Percentiles rank a stretch among this genome's conserved stretches.
Evolutionary conservation across 1,139 yeast species (phyloP).

Genomic region (Geotrichum cucujoidarum): DNA sequence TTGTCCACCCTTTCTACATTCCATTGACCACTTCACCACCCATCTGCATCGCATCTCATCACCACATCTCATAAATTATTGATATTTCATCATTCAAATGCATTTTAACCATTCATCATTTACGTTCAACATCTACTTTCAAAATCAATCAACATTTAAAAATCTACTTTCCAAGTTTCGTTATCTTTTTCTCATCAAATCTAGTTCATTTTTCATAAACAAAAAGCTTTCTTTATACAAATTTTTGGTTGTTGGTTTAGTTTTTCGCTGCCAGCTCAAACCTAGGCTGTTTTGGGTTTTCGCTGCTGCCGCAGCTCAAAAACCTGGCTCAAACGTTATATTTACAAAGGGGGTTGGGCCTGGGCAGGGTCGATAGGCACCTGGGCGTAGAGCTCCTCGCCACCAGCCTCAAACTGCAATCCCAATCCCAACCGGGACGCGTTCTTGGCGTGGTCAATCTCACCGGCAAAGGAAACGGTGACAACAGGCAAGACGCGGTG

Average conservation of each 20-base stretch:
- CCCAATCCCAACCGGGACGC: constrained; percentile 88
- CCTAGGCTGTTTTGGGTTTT: not conserved
- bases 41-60: not conserved
- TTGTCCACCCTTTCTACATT: no score
- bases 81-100: no score
- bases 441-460: constrained; percentile 84
- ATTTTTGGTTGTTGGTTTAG: no score
- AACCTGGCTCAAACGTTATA: constrained; percentile 4
- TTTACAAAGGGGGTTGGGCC: constrained; percentile 35
- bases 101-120: no score
- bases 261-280: no score
- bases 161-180: not conserved
- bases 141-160: not conserved
- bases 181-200: not conserved
- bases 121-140: no score
- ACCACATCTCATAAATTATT: no score
- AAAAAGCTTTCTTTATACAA: not conserved
- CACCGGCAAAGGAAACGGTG: constrained; percentile 85
- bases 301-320: not conserved
- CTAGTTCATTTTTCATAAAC: not conserved
- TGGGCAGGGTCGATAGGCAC: constrained; percentile 31
- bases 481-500: constrained; percentile 87
- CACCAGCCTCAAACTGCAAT: constrained; percentile 93
- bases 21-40: no score
- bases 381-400: constrained; percentile 61